Conservation (phyloP, 257 asterid genomes). For the Gardenia jasminoides region DNA sequence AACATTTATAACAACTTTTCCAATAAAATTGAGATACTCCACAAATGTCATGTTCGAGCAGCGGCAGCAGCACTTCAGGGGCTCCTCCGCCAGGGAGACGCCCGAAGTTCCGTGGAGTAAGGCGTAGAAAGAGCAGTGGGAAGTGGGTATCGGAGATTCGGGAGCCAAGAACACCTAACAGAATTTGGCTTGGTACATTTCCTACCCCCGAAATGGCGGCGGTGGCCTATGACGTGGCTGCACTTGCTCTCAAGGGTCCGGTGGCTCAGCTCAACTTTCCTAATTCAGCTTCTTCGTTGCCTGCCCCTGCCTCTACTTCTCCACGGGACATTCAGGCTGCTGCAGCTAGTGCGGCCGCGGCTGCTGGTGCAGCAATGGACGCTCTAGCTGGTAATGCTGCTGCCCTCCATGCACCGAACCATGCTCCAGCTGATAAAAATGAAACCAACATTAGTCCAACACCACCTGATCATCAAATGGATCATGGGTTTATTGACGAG, state of each 20-base stretch:
- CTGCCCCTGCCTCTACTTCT: conserved; percentile 57
- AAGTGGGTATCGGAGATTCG: conserved; percentile 71
- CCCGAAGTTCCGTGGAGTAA: conserved; percentile 51
- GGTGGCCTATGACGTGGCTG: conserved; percentile 52
- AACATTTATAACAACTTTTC: conserved; percentile 2
- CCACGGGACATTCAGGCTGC: conserved; percentile 63
- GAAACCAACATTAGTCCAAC: neutral
- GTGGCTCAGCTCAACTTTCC: conserved; percentile 41
- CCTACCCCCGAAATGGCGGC: conserved; percentile 56
- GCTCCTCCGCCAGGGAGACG: conserved; percentile 33
- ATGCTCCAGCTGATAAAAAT: neutral
- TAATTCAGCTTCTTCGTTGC: conserved; percentile 35
- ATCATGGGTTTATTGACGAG: conserved; percentile 54
- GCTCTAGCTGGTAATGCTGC: conserved; percentile 16
- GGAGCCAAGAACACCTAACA: conserved; percentile 48
- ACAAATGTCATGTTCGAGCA: conserved; percentile 33
- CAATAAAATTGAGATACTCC: neutral
- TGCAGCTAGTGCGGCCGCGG: conserved; percentile 65
- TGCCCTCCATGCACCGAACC: neutral
- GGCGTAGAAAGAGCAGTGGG: conserved; percentile 47
- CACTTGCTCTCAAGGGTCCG: conserved; percentile 42
- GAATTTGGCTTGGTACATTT: conserved; percentile 55
- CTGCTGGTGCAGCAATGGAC: conserved; percentile 62
- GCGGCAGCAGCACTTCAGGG: conserved; percentile 6
- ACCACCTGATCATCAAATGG: conserved; percentile 1